A percentile compares a stretch with the other conserved stretches of the same genome.
These are phyloP conservation scores for Aspergillus baeticus DNA, from an alignment of 495 filamentous ascomycete genomes.

Conservation along the genomic window DNA sequence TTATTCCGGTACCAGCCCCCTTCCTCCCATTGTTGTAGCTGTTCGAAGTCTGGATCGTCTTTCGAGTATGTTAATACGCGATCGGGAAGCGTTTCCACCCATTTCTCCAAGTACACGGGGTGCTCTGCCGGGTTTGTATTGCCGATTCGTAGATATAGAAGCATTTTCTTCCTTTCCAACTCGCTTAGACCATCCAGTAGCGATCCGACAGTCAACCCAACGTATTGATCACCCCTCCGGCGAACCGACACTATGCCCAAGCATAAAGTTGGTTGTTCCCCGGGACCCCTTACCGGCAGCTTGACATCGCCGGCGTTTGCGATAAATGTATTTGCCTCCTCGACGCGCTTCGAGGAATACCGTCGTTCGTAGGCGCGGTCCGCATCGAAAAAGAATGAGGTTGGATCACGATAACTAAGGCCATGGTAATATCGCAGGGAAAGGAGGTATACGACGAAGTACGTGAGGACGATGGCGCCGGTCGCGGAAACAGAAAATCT, in stretches of 20 bases:
- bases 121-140: conserved; percentile 38
- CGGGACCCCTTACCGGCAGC: neutral
- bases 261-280: conserved; percentile 9
- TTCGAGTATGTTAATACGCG: conserved; percentile 13
- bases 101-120: conserved; percentile 16
- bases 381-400: conserved; percentile 39
- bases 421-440: conserved; percentile 21
- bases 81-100: conserved; percentile 19
- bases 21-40: conserved; percentile 36
- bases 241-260: conserved; percentile 20
- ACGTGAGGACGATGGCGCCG: conserved; percentile 1
- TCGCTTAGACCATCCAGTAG: conserved; percentile 42
- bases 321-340: conserved; percentile 34
- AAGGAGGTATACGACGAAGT: conserved; percentile 23
- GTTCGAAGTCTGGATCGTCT: conserved; percentile 43
- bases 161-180: conserved; percentile 27
- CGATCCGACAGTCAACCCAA: conserved; percentile 43
- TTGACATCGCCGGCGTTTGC: conserved; percentile 7
- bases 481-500: conserved; percentile 2
- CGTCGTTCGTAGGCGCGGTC: conserved; percentile 27
- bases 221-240: conserved; percentile 28
- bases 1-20: conserved; percentile 23
- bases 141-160: conserved; percentile 43
- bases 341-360: conserved; percentile 30
- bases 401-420: conserved; percentile 34